Percentiles rank a stretch among this genome's conserved stretches.
Evolutionary conservation across 768 basidiomycete genomes (phyloP).

Genomic region (Phanerodontia chrysosporium): DNA sequence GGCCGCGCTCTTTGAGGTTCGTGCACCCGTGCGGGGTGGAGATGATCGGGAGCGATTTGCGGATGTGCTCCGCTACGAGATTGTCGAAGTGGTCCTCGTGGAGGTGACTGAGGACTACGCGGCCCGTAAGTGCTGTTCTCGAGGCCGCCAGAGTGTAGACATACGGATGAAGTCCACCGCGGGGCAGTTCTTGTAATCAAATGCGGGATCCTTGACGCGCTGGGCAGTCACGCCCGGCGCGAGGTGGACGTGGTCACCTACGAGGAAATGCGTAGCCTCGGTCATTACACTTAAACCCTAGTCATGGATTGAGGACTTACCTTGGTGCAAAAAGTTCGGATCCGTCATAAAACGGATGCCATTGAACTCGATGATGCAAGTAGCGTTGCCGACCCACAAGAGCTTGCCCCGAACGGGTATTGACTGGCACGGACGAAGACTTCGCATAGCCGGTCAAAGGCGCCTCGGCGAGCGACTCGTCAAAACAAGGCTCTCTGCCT

Average conservation of each 20-base stretch:
- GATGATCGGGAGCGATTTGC: constrained; percentile 30
- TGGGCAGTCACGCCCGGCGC: constrained; percentile 27
- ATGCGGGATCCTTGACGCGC: constrained; percentile 27
- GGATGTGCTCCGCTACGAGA: constrained; percentile 27
- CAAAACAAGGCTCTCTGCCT: constrained; percentile 1
- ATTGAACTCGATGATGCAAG: constrained; percentile 20
- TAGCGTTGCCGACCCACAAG: constrained; percentile 20
- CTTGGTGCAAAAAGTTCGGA: constrained; percentile 21
- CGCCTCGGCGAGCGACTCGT: constrained; percentile 1
- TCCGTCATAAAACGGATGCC: constrained; percentile 24
- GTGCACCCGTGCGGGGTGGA: constrained; percentile 26
- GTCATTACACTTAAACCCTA: too few species aligned
- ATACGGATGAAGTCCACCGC: constrained; percentile 26
- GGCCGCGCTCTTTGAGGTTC: constrained; percentile 14
- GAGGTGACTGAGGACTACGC: constrained; percentile 23
- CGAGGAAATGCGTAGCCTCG: too few species aligned
- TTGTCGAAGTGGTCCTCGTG: constrained; percentile 31
- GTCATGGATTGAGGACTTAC: too few species aligned
- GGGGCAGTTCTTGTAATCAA: constrained; percentile 26
- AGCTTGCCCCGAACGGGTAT: constrained; percentile 11
- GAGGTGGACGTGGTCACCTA: constrained; percentile 26
- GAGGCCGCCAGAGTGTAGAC: background rate
- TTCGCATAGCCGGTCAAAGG: background rate
- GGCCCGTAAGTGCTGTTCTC: background rate
- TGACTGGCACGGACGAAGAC: background rate